phyloP scores from a whole-genome alignment of 164 flowering plant species.

The Berberis vulgaris region DNA sequence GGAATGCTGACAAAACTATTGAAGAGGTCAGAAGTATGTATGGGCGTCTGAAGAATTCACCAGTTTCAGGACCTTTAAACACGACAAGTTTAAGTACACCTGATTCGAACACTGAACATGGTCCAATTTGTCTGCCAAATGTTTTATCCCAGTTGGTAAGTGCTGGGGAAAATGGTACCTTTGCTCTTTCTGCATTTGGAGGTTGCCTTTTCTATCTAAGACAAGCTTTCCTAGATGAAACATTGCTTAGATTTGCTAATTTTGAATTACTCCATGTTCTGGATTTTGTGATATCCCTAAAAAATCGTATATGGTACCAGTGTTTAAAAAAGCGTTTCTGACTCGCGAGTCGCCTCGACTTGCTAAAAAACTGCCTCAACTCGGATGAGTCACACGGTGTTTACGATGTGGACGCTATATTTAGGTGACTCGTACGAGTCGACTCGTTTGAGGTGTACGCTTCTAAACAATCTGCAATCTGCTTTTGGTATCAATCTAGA shows the following conservation, averaged over 20 bases:
- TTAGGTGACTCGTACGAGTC: too few relatives aligned
- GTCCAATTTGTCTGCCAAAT: conserved; percentile 41
- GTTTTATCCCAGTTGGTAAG: conserved; percentile 42
- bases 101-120: conserved; percentile 15
- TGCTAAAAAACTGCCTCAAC: too few relatives aligned
- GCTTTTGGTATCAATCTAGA: too few relatives aligned
- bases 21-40: conserved; percentile 39
- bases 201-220: conserved; percentile 74
- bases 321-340: too few relatives aligned
- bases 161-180: conserved; percentile 41
- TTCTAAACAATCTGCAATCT: too few relatives aligned
- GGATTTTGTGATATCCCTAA: conserved; percentile 38
- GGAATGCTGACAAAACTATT: conserved; percentile 84
- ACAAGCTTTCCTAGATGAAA: conserved; percentile 77
- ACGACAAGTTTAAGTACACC: conserved; percentile 2
- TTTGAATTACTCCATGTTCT: conserved; percentile 55
- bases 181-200: conserved; percentile 88
- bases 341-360: too few relatives aligned
- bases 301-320: conserved; percentile 68
- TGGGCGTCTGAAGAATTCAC: conserved; percentile 21
- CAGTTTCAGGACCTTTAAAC: conserved; percentile 19
- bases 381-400: too few relatives aligned
- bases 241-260: too few relatives aligned
- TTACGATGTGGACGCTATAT: too few relatives aligned
- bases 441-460: too few relatives aligned